A percentile compares a stretch with the other conserved stretches of the same genome.
These are phyloP conservation scores for Haplosporangium gracile DNA, from an alignment of 192 early-diverging fungal species.

Conservation along the genomic window DNA sequence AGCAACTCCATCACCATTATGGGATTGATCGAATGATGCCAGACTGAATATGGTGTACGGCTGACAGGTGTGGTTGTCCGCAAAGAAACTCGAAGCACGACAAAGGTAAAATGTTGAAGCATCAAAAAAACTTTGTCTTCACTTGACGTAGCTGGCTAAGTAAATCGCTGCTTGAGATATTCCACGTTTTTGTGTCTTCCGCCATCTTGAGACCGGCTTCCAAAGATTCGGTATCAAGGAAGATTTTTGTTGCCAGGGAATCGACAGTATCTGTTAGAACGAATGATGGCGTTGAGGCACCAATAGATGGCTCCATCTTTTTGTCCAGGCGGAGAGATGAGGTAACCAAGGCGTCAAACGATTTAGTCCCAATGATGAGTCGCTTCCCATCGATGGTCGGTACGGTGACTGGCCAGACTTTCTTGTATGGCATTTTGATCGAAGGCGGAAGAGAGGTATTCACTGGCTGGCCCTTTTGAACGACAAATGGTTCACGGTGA, in stretches of 20 bases:
- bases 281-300: constrained; percentile 27
- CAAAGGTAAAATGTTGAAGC: constrained; percentile 24
- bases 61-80: constrained; percentile 22
- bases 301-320: constrained; percentile 19
- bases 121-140: constrained; percentile 33
- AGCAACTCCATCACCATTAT: constrained; percentile 15
- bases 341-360: constrained; percentile 35
- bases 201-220: constrained; percentile 17
- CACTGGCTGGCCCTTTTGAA: constrained; percentile 14
- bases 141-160: constrained; percentile 30
- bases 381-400: constrained; percentile 13
- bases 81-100: constrained; percentile 25
- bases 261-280: not conserved
- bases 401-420: constrained; percentile 22
- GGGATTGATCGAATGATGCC: constrained; percentile 21
- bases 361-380: constrained; percentile 38
- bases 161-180: constrained; percentile 23
- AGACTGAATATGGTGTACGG: constrained; percentile 28
- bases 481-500: constrained; percentile 21
- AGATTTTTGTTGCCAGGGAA: constrained; percentile 28
- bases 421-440: constrained; percentile 12
- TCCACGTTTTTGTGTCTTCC: constrained; percentile 14
- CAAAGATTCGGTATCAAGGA: constrained; percentile 22
- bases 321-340: constrained; percentile 29
- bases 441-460: constrained; percentile 16